These are phyloP conservation scores for Acacia melanoxylon DNA, from an alignment of 306 rosid genomes.

Conservation along the genomic window DNA sequence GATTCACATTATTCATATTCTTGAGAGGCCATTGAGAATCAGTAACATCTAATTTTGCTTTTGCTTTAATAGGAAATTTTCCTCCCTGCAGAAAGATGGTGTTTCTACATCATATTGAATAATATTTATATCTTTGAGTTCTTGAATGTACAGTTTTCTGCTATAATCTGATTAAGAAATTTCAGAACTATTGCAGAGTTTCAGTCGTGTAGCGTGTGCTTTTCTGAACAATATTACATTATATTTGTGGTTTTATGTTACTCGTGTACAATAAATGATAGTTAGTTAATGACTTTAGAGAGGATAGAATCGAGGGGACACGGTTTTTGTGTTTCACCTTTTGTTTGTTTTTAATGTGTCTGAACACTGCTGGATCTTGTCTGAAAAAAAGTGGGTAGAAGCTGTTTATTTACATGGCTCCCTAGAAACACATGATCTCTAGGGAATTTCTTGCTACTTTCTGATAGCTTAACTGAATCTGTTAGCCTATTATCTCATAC, in stretches of 20 bases:
- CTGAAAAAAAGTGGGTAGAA: background rate
- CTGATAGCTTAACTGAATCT: background rate
- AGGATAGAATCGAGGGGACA: background rate
- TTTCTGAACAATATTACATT: background rate
- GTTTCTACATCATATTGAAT: background rate
- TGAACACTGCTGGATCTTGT: background rate
- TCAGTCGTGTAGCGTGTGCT: background rate
- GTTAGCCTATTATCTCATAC: background rate
- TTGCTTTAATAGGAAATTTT: background rate
- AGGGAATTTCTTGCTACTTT: slow-evolving; percentile 16
- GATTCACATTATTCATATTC: background rate
- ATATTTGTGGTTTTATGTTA: background rate
- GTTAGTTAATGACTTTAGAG: background rate
- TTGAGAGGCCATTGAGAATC: background rate
- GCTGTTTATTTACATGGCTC: background rate
- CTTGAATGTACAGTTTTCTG: background rate
- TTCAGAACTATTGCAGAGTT: background rate
- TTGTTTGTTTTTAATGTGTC: background rate
- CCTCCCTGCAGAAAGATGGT: background rate
- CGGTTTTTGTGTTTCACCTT: background rate
- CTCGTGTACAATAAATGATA: background rate
- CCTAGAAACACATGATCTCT: background rate
- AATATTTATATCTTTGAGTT: background rate
- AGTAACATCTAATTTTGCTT: background rate
- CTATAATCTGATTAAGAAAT: background rate